Conservation (phyloP, 768 basidiomycete genomes). For the Cubamyces lactineus region DNA sequence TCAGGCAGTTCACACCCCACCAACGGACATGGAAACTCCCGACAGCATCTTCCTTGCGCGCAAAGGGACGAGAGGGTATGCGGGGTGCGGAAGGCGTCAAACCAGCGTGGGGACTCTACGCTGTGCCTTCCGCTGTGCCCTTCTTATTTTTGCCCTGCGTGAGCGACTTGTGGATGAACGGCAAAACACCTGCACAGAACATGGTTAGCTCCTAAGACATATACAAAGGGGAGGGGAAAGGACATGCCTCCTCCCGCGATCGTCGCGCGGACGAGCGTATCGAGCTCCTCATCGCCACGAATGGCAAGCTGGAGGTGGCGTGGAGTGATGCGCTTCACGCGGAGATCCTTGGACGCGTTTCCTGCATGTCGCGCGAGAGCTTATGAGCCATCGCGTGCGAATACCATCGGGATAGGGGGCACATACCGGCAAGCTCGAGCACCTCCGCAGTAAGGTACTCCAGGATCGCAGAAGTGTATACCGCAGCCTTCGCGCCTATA, state of each 20-base stretch:
- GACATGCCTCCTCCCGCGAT: slow-evolving; percentile 72
- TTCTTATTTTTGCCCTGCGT: slow-evolving; percentile 52
- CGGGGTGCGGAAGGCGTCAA: neutral
- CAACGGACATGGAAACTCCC: no score
- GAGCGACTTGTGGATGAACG: slow-evolving; percentile 87
- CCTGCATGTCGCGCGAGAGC: slow-evolving; percentile 48
- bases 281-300: slow-evolving; percentile 97
- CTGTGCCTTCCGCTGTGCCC: slow-evolving; percentile 14
- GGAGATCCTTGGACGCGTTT: slow-evolving; percentile 96
- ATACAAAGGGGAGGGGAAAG: neutral
- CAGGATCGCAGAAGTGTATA: slow-evolving; percentile 94
- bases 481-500: slow-evolving; percentile 96
- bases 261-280: slow-evolving; percentile 90
- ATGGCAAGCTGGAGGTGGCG: slow-evolving; percentile 96
- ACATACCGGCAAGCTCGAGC: slow-evolving; percentile 88
- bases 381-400: neutral
- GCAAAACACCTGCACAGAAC: slow-evolving; percentile 61
- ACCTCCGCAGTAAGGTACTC: slow-evolving; percentile 98
- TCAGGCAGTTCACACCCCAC: no score
- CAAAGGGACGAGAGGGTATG: no score
- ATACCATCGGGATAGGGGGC: neutral
- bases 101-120: neutral
- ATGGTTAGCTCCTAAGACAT: no score
- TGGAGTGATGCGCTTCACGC: slow-evolving; percentile 95
- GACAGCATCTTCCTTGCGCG: no score